Percentiles rank a stretch among this genome's conserved stretches.
These are phyloP conservation scores for Primulina eburnea DNA, from an alignment of 257 asterid species.

Conservation along the genomic window DNA sequence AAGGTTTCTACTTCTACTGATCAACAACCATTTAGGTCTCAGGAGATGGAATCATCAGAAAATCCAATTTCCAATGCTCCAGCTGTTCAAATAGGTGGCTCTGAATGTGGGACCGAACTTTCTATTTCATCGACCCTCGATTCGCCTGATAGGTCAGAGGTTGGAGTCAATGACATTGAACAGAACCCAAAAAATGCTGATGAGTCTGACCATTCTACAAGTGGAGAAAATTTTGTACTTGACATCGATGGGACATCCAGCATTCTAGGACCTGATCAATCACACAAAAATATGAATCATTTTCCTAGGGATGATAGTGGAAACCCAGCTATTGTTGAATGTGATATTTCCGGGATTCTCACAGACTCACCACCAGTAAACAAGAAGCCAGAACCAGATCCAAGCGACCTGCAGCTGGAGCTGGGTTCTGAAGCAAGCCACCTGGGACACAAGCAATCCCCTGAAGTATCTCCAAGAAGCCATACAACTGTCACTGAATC, in stretches of 20 bases:
- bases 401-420: conserved; percentile 37
- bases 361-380: conserved; percentile 34
- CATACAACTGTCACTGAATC: conserved; percentile 57
- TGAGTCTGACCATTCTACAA: conserved; percentile 31
- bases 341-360: conserved; percentile 25
- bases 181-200: conserved; percentile 39
- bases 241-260: conserved; percentile 40
- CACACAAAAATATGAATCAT: conserved; percentile 30
- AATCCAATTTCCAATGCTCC: conserved; percentile 37
- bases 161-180: conserved; percentile 41
- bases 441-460: conserved; percentile 45
- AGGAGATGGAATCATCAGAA: conserved; percentile 41
- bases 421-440: conserved; percentile 40
- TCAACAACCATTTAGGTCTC: conserved; percentile 34
- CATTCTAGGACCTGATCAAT: conserved; percentile 33
- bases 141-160: conserved; percentile 69
- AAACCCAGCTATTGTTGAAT: conserved; percentile 29
- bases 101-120: conserved; percentile 88
- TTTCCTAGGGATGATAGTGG: conserved; percentile 33
- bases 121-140: conserved; percentile 81
- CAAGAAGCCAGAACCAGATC: conserved; percentile 42
- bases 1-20: conserved; percentile 37
- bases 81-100: conserved; percentile 51
- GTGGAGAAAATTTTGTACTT: conserved; percentile 30
- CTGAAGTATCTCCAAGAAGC: conserved; percentile 76